phyloP scores from a whole-genome alignment of 2,329 filamentous ascomycete genomes.

The Cadophora sp. region DNA sequence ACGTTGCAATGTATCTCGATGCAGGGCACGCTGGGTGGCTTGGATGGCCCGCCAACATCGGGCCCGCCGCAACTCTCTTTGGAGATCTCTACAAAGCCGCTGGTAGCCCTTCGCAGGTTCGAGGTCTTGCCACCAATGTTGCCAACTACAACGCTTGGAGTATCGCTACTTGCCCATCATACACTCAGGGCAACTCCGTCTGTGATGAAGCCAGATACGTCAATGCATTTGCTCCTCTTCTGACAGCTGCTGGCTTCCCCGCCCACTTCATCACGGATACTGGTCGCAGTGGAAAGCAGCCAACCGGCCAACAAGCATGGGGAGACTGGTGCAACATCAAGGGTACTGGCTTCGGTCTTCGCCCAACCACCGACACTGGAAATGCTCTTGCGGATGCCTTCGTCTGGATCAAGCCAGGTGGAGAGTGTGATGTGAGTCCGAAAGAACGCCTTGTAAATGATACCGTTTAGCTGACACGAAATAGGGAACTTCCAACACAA shows the following conservation, averaged over 20 bases:
- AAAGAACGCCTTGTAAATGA: too few relatives aligned
- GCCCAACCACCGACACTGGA: conserved; percentile 68
- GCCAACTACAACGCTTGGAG: conserved; percentile 65
- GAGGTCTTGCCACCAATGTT: conserved; percentile 63
- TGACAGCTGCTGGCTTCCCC: conserved; percentile 54
- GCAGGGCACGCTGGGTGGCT: conserved; percentile 70
- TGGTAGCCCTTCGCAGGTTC: conserved; percentile 53
- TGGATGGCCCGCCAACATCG: conserved; percentile 66
- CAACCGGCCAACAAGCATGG: conserved; percentile 61
- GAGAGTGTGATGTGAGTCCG: conserved; percentile 49
- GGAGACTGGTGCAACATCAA: conserved; percentile 74
- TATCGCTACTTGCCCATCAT: conserved; percentile 51
- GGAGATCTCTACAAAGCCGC: conserved; percentile 55
- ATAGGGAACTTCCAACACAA: conserved; percentile 49
- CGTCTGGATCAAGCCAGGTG: conserved; percentile 75
- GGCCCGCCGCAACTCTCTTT: conserved; percentile 56
- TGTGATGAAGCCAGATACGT: conserved; percentile 61
- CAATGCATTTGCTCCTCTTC: conserved; percentile 57
- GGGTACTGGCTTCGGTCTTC: conserved; percentile 67
- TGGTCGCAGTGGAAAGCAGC: conserved; percentile 67
- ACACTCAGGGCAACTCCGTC: conserved; percentile 52
- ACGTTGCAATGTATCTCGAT: conserved; percentile 69
- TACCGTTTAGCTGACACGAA: conserved; percentile 3
- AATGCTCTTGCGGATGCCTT: conserved; percentile 67
- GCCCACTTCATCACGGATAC: conserved; percentile 63